Evolutionary conservation across 768 basidiomycete genomes (phyloP).

Genomic region (Lactifluus pinguis): DNA sequence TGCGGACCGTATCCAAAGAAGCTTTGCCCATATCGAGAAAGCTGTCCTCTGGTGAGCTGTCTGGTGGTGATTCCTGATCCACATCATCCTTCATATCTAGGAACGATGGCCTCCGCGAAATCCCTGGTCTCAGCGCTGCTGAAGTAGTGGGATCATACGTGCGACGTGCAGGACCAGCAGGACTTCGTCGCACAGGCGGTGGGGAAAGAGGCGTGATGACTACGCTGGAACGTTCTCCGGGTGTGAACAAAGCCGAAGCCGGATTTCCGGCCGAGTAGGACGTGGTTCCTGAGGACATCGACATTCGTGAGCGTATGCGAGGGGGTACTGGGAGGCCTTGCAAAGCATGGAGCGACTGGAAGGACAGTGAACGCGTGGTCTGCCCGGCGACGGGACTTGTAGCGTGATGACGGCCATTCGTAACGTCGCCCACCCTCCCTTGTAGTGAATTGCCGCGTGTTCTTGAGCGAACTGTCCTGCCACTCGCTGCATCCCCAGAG

Average conservation of each 20-base stretch:
- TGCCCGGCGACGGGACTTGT: background rate
- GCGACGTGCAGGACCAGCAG: conserved; percentile 1
- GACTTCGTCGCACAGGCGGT: conserved; percentile 24
- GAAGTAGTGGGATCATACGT: conserved; percentile 5
- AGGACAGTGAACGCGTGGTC: conserved; percentile 13
- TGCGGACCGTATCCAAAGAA: conserved; percentile 33
- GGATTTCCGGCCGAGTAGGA: conserved; percentile 8
- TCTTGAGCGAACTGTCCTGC: background rate
- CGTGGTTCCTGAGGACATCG: conserved; percentile 9
- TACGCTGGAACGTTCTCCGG: conserved; percentile 22
- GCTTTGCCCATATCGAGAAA: conserved; percentile 35
- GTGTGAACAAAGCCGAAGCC: background rate
- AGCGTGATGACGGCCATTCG: conserved; percentile 1
- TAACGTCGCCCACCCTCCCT: background rate
- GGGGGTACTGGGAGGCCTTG: conserved; percentile 46
- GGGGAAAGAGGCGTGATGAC: conserved; percentile 31
- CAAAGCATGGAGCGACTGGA: conserved; percentile 26
- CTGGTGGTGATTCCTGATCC: conserved; percentile 16
- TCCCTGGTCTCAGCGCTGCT: conserved; percentile 32
- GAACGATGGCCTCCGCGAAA: conserved; percentile 65
- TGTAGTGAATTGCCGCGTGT: conserved; percentile 3
- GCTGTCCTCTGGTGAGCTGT: conserved; percentile 25
- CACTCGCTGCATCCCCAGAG: background rate
- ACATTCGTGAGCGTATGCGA: conserved; percentile 26
- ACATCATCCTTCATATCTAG: conserved; percentile 48